Conservation (phyloP, 1,284 basidiomycete genomes). For the Microbotryum saponariae region DNA sequence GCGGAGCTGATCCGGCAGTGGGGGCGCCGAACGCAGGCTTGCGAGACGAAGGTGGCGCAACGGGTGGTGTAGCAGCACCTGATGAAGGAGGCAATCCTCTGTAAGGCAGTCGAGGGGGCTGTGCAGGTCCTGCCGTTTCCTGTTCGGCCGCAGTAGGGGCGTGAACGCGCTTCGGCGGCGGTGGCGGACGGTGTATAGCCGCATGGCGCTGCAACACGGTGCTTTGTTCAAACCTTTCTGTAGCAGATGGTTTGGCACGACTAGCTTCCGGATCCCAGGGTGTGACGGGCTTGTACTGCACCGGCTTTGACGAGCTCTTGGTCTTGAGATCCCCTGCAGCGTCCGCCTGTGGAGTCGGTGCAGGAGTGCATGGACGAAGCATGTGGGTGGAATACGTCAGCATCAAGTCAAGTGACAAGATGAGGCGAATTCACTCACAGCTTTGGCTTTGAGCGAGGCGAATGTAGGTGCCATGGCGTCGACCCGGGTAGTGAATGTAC, state of each 20-base stretch:
- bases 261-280: background rate
- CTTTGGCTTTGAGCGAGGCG: slow-evolving; percentile 6
- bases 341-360: background rate
- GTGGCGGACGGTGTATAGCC: background rate
- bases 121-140: background rate
- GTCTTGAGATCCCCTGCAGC: background rate
- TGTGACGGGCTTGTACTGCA: background rate
- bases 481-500: background rate
- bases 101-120: background rate
- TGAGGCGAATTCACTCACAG: background rate
- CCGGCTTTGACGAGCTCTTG: background rate
- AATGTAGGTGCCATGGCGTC: background rate
- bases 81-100: background rate
- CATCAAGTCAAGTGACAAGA: background rate
- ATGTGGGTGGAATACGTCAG: background rate
- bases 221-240: background rate
- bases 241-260: background rate
- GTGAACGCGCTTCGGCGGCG: background rate
- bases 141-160: background rate
- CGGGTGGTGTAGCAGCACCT: background rate
- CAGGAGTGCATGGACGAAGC: background rate
- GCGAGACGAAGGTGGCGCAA: background rate
- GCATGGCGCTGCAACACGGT: background rate
- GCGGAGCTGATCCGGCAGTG: background rate
- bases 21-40: background rate